These are phyloP conservation scores for Glycine soja DNA, from an alignment of 306 rosid genomes.

Conservation along the genomic window DNA sequence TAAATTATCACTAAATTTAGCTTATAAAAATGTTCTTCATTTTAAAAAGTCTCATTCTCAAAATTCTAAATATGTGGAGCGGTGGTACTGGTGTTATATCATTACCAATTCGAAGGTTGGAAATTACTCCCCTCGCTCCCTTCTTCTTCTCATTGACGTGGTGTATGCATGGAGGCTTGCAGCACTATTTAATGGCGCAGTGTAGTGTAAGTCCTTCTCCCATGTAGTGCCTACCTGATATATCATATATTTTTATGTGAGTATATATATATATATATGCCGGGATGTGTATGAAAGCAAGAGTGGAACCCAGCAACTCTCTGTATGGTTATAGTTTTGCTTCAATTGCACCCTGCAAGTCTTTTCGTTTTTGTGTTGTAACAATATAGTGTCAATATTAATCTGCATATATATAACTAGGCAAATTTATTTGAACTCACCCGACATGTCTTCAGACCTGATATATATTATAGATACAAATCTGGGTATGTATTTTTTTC, in stretches of 20 bases:
- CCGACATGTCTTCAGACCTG: neutral
- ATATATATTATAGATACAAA: neutral
- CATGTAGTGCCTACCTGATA: neutral
- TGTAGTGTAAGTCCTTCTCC: slow-evolving; percentile 22
- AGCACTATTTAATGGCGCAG: slow-evolving; percentile 8
- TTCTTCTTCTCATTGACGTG: neutral
- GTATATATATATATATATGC: no score
- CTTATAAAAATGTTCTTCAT: no score
- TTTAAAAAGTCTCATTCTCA: no score
- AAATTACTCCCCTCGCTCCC: no score
- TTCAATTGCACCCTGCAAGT: neutral
- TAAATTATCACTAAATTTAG: no score
- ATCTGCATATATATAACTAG: neutral
- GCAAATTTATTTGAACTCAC: neutral
- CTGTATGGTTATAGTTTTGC: neutral
- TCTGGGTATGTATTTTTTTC: neutral
- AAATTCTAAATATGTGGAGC: no score
- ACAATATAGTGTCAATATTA: neutral
- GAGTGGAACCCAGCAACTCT: neutral
- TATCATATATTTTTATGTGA: no score
- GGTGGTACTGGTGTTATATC: no score
- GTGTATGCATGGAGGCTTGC: slow-evolving; percentile 19
- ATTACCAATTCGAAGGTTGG: no score
- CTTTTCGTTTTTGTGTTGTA: neutral
- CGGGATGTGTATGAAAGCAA: neutral